A percentile compares a stretch with the other conserved stretches of the same genome.
Evolutionary conservation across 768 basidiomycete genomes (phyloP).

Genomic region (Boletus bicolor): DNA sequence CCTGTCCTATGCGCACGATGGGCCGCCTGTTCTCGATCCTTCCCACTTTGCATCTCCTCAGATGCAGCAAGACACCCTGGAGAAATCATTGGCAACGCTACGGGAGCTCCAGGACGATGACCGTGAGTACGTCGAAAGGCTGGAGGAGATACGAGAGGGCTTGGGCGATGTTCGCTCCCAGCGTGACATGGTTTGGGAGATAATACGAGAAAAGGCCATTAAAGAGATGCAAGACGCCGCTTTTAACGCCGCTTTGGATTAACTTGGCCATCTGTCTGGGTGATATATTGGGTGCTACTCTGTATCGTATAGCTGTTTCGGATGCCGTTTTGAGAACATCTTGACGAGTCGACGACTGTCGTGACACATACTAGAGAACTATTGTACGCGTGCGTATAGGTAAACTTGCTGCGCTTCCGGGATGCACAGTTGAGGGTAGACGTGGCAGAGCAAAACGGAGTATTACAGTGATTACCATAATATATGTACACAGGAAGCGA

Average conservation of each 20-base stretch:
- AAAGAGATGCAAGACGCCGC: slow-evolving; percentile 72
- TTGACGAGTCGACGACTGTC: background rate
- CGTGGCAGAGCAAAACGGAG: background rate
- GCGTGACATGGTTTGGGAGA: slow-evolving; percentile 70
- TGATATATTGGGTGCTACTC: background rate
- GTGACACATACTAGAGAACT: background rate
- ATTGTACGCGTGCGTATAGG: background rate
- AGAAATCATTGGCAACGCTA: slow-evolving; percentile 69
- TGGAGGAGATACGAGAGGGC: slow-evolving; percentile 80
- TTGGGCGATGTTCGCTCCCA: slow-evolving; percentile 73
- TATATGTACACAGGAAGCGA: slow-evolving; percentile 19
- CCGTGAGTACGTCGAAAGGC: slow-evolving; percentile 79
- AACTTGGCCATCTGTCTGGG: background rate
- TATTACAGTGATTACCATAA: background rate
- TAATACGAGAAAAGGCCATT: slow-evolving; percentile 70
- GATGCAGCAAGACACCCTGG: slow-evolving; percentile 65
- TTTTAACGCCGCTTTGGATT: slow-evolving; percentile 31
- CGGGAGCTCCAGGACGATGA: slow-evolving; percentile 85
- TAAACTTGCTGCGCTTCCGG: background rate
- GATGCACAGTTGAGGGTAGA: background rate
- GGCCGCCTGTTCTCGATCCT: slow-evolving; percentile 47
- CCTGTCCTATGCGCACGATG: slow-evolving; percentile 49
- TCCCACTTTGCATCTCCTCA: slow-evolving; percentile 65
- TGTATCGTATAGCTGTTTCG: slow-evolving; percentile 1
- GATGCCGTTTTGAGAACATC: background rate